phyloP scores from a whole-genome alignment of 208 protist genomes.

The Herpetomonas tarakana region DNA sequence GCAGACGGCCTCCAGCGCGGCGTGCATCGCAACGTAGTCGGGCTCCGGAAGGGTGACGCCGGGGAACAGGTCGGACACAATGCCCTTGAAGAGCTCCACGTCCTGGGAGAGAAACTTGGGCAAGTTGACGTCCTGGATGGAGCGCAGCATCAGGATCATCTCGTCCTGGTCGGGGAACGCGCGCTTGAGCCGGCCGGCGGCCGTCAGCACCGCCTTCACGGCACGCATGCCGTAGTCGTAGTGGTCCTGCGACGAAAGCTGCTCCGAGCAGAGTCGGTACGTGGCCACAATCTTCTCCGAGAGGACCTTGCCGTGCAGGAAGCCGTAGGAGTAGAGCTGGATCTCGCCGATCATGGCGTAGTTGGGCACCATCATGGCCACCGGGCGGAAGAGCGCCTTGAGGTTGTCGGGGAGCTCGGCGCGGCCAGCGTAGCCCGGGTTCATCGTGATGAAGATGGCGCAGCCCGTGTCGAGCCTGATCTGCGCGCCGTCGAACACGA shows the following conservation, averaged over 20 bases:
- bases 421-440: constrained; percentile 97
- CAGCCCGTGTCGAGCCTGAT: constrained; percentile 92
- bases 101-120: constrained; percentile 96
- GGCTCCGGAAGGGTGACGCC: constrained; percentile 79
- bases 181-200: constrained; percentile 91
- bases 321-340: constrained; percentile 97
- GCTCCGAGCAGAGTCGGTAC: constrained; percentile 96
- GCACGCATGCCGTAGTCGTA: constrained; percentile 98
- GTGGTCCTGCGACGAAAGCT: constrained; percentile 97
- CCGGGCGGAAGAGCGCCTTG: constrained; percentile 98
- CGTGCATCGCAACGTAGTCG: constrained; percentile 89
- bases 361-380: constrained; percentile 98
- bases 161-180: constrained; percentile 91
- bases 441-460: constrained; percentile 98
- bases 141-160: constrained; percentile 93
- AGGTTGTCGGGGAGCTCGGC: constrained; percentile 98
- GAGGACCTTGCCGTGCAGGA: constrained; percentile 90
- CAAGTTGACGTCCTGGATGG: constrained; percentile 95
- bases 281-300: constrained; percentile 96
- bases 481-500: constrained; percentile 94
- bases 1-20: constrained; percentile 61
- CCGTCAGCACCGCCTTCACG: constrained; percentile 95
- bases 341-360: constrained; percentile 99
- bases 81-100: constrained; percentile 96
- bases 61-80: constrained; percentile 95